Percentiles rank a stretch among this genome's conserved stretches.
Evolutionary conservation across 352 stramenopile species (phyloP).

Genomic region (Phytopythium ostracodes): DNA sequence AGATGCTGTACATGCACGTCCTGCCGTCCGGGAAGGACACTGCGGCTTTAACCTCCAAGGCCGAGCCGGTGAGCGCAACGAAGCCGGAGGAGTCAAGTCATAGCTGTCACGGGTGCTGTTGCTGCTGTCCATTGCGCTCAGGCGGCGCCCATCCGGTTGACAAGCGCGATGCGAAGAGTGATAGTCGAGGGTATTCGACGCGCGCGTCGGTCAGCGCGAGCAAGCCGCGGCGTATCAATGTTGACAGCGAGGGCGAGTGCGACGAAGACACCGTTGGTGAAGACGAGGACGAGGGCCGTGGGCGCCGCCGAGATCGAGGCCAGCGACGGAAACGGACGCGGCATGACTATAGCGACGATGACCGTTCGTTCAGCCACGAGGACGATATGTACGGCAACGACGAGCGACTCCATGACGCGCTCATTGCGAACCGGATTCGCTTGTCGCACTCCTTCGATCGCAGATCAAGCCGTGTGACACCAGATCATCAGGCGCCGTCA

Average conservation of each 20-base stretch:
- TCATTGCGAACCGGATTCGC: constrained; percentile 1
- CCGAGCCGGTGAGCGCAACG: neutral
- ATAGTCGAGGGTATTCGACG: neutral
- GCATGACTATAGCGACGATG: neutral
- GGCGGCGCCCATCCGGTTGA: neutral
- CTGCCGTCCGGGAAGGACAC: constrained; percentile 7
- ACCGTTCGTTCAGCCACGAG: neutral
- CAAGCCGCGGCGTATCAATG: neutral
- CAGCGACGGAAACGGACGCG: neutral
- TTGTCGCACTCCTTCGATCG: neutral
- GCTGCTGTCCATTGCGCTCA: neutral
- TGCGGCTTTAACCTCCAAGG: neutral
- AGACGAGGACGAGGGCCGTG: neutral
- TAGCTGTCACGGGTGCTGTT: neutral
- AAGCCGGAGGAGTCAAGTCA: neutral
- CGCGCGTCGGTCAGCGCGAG: neutral
- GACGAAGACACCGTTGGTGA: neutral
- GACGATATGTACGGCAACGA: neutral
- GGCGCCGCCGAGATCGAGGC: neutral
- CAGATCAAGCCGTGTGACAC: neutral
- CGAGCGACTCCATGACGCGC: neutral
- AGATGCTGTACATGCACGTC: constrained; percentile 25
- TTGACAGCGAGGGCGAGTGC: neutral
- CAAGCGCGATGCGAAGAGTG: neutral
- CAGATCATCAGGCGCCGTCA: neutral